Base-by-base conservation (phyloP, 148 eudicot genomes). In the Fagopyrum tataricum region DNA sequence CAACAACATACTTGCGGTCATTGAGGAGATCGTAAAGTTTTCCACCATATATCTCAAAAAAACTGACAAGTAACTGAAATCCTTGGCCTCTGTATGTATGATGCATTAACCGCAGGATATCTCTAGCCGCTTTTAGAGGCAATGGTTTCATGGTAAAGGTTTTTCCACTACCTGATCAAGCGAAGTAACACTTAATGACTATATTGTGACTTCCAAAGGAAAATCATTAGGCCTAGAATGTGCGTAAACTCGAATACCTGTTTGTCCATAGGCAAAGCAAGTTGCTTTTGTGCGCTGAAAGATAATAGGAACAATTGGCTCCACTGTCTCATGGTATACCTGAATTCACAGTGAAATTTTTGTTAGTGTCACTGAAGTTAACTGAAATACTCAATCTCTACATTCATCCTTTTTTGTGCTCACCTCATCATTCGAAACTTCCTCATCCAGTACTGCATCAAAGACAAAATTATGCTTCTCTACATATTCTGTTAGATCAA, bases 241-340 rank as follows among this genome's bases (percentile, higher is more conserved):
- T 64, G 69, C n/a, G 10, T 13, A 39, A 14, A 31, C 9, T 64
- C 42, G 13, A 21, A 70, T 70, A 95, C 98, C 98, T 81, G 98
- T 95, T 80, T 95, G 98, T 44, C 98, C 98, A 87, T 91, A 95
- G 43, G 98, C 98, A 82, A 95, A 95, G 85, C 98, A 95, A 66
- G 98, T 95, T 49, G 98, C 97, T 80, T 95, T 95, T 41, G 94
- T 95, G 74, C 97, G 97, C 79, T 95, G 98, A 74, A 95, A 95
- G 49, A 95, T 90, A 53, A 95, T 90, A 26, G 98, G 98, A 78
- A 95, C 96, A 72, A 95, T 90, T 76, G 97, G 98, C 81, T 95
- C 98, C 73, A 95, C 97, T 11, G 98, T 95, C 77, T 95, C 98
- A 70, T 71, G 90, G 76, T 95, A 95, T n/a, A 95, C 98, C 98